Conservation (phyloP, 345 rosid genomes). For the Rhizophora mangle region DNA sequence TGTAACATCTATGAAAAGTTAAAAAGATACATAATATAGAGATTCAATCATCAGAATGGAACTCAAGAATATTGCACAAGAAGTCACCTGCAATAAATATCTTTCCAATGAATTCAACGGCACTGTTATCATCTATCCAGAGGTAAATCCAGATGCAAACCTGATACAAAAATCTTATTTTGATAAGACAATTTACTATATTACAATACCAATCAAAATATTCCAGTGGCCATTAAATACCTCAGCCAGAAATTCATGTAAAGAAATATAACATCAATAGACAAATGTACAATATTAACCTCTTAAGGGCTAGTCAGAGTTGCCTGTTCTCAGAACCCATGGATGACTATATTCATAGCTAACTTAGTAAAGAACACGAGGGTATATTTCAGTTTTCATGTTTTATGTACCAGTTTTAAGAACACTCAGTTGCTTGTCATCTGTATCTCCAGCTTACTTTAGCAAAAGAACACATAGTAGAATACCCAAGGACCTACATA, state of each 20-base stretch:
- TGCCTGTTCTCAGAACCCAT: background rate
- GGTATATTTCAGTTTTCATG: too few relatives aligned
- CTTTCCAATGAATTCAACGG: conserved; percentile 70
- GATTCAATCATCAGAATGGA: conserved; percentile 9
- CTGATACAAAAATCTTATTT: conserved; percentile 42
- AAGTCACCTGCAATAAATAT: conserved; percentile 78
- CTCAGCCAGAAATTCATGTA: too few relatives aligned
- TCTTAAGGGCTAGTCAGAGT: background rate
- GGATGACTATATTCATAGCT: background rate
- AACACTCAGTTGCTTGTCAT: too few relatives aligned
- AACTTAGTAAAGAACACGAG: background rate
- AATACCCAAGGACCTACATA: too few relatives aligned
- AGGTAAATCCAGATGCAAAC: conserved; percentile 79
- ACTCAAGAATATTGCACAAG: conserved; percentile 11
- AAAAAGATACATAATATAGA: background rate
- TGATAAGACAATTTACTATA: conserved; percentile 12
- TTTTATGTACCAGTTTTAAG: too few relatives aligned
- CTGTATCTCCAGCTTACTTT: too few relatives aligned
- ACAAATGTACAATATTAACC: background rate
- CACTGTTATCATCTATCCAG: conserved; percentile 76
- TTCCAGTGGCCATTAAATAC: too few relatives aligned
- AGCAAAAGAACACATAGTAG: too few relatives aligned
- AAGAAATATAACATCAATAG: background rate
- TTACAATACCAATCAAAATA: background rate
- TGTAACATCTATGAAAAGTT: background rate